Conservation (phyloP, 2,329 filamentous ascomycete species). For the Talaromyces sp. region DNA sequence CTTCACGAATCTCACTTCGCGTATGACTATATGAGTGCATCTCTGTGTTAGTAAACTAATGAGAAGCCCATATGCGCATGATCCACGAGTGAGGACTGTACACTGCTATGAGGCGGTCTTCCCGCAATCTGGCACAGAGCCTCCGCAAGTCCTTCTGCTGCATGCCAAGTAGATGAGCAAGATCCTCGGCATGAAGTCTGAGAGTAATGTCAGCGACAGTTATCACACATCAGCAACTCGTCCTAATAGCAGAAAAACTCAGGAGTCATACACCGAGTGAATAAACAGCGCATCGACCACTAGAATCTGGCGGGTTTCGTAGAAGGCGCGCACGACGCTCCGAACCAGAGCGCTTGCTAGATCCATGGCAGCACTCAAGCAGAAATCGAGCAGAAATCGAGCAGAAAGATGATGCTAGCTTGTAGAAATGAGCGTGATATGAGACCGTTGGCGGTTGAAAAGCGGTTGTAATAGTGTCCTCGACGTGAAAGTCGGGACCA, state of each 20-base stretch:
- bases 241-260: conserved; percentile 8
- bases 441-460: neutral
- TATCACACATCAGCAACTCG: neutral
- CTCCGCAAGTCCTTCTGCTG: conserved; percentile 90
- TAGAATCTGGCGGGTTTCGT: conserved; percentile 75
- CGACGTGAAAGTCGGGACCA: conserved; percentile 4
- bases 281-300: conserved; percentile 74
- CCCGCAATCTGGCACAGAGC: conserved; percentile 74
- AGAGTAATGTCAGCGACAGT: conserved; percentile 3
- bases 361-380: conserved; percentile 56
- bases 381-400: neutral
- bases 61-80: conserved; percentile 8
- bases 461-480: neutral
- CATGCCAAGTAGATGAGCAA: conserved; percentile 80
- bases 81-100: conserved; percentile 42
- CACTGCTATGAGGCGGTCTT: conserved; percentile 80
- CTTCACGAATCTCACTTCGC: conserved; percentile 71
- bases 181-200: conserved; percentile 76
- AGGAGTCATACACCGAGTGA: conserved; percentile 58
- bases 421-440: neutral
- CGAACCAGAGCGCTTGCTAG: conserved; percentile 74
- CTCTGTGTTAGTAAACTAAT: conserved; percentile 3
- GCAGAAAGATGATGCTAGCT: neutral
- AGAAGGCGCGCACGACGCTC: conserved; percentile 80
- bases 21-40: conserved; percentile 51